Base-by-base conservation (phyloP, 306 rosid genomes). In the Mimosa pudica region DNA sequence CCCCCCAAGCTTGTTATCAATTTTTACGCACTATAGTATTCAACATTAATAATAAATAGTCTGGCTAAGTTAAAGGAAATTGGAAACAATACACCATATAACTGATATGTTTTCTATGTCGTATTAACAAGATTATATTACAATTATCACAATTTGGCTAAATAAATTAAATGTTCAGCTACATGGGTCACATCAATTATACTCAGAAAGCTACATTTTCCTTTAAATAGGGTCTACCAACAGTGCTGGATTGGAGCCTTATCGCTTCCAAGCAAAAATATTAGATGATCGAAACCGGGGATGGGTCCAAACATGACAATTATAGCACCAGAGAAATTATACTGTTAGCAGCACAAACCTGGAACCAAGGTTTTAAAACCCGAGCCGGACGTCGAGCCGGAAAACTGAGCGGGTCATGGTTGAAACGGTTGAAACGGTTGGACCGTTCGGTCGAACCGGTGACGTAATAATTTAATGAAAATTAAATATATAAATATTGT, bases 341-440 rank as follows among this genome's bases (percentile, higher is more conserved):
- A 57, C 24, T n/a, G 7, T 38, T n/a, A 70, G 77, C 83, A 70
- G 77, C 83, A 70, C 74, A 75, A 64, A 79, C 66, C 35, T 71
- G 4, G 16, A 85, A 87, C 75, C n/a, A n/a, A n/a, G n/a, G n/a
- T n/a, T n/a, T n/a, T n/a, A n/a, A n/a, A n/a, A n/a, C n/a, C n/a
- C n/a, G n/a, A n/a, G n/a, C n/a, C n/a, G n/a, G n/a, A n/a, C n/a
- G n/a, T n/a, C n/a, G n/a, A n/a, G n/a, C n/a, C n/a, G n/a, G n/a
- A n/a, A n/a, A n/a, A n/a, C n/a, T n/a, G n/a, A n/a, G n/a, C n/a
- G n/a, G n/a, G n/a, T n/a, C n/a, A n/a, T n/a, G n/a, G n/a, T n/a
- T n/a, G n/a, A n/a, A n/a, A n/a, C n/a, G n/a, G n/a, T n/a, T n/a
- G n/a, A n/a, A n/a, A n/a, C n/a, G n/a, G n/a, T n/a, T n/a, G n/a